Evolutionary conservation across 2,329 filamentous ascomycete genomes (phyloP).

Genomic region (Alternaria gaisen): DNA sequence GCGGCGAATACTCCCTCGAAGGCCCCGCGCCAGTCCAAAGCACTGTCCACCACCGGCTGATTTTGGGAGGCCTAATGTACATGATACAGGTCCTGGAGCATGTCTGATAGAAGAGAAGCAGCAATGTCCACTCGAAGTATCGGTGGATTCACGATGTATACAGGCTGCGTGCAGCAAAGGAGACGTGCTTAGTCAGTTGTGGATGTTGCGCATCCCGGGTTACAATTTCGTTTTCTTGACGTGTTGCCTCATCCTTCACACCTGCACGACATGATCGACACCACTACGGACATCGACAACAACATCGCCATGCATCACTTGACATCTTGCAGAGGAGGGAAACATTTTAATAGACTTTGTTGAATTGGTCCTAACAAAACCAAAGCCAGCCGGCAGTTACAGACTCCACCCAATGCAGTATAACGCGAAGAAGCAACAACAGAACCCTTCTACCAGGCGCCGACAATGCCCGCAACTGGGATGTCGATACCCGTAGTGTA

Average conservation of each 20-base stretch:
- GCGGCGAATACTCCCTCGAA: slow-evolving; percentile 2
- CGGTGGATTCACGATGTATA: neutral
- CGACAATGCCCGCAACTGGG: slow-evolving; percentile 59
- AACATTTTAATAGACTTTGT: neutral
- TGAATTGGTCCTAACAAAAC: slow-evolving; percentile 19
- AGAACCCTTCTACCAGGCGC: slow-evolving; percentile 48
- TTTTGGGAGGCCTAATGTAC: slow-evolving; percentile 12
- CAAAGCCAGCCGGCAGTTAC: neutral
- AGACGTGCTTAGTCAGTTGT: slow-evolving; percentile 9
- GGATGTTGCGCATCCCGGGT: slow-evolving; percentile 1
- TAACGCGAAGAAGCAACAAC: slow-evolving; percentile 3
- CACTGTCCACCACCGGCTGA: slow-evolving; percentile 12
- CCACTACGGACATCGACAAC: neutral
- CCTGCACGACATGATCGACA: neutral
- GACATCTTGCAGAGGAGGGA: neutral
- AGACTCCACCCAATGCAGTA: slow-evolving; percentile 38
- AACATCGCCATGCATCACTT: neutral
- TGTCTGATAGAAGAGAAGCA: neutral
- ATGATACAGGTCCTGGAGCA: neutral
- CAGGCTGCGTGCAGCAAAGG: neutral
- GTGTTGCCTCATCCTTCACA: neutral
- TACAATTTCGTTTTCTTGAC: neutral
- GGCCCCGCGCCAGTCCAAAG: slow-evolving; percentile 15
- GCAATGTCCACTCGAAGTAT: neutral
- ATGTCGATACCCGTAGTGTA: slow-evolving; percentile 62